Evolutionary conservation across 768 basidiomycete species (phyloP).

Genomic region (Dioszegia hungarica): DNA sequence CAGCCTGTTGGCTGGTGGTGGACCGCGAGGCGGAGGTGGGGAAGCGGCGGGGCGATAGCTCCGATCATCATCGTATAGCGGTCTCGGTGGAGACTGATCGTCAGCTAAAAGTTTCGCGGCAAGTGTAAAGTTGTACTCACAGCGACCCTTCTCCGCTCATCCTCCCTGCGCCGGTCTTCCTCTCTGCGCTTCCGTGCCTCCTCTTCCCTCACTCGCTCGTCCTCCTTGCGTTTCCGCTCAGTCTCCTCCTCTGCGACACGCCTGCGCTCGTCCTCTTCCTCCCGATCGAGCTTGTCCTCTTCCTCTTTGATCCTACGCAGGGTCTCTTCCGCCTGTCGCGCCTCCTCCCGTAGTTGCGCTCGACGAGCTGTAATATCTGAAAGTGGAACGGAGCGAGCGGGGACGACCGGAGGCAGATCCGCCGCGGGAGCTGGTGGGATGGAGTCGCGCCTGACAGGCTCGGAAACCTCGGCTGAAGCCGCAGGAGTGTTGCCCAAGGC

Average conservation of each 20-base stretch:
- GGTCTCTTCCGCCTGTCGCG: constrained; percentile 5
- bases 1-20: not conserved
- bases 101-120: not conserved
- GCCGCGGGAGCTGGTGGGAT: not conserved
- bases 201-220: not conserved
- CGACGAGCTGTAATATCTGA: not conserved
- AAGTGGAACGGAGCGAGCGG: not conserved
- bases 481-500: no score
- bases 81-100: not conserved
- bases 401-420: not conserved
- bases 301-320: constrained; percentile 11
- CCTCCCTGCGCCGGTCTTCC: constrained; percentile 1
- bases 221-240: constrained; percentile 1
- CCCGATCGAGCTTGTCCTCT: constrained; percentile 4
- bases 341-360: constrained; percentile 9
- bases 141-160: constrained; percentile 1
- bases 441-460: not conserved
- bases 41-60: not conserved
- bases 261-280: not conserved
- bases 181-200: not conserved
- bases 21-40: not conserved
- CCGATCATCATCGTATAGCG: not conserved
- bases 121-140: not conserved
- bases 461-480: no score
- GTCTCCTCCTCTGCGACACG: not conserved